Evolutionary conservation across 352 stramenopile species (phyloP).

Genomic region (Lagenidium giganteum): DNA sequence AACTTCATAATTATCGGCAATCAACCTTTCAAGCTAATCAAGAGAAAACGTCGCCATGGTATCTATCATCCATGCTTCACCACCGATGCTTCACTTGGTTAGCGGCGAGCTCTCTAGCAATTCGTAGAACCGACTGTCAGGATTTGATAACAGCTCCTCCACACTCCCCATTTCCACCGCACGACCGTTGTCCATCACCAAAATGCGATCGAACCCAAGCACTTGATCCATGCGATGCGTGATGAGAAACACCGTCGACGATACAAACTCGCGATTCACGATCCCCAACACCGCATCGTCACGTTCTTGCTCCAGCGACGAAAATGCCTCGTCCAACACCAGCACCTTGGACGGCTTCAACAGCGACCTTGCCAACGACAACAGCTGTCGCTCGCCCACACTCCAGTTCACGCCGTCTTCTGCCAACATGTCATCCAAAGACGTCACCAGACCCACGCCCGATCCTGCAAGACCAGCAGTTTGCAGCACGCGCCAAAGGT

Average conservation of each 20-base stretch:
- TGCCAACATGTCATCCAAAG: constrained; percentile 76
- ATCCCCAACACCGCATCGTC: constrained; percentile 88
- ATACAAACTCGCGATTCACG: constrained; percentile 27
- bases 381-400: constrained; percentile 89
- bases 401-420: constrained; percentile 91
- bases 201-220: constrained; percentile 92
- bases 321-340: constrained; percentile 20
- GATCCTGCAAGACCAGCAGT: constrained; percentile 12
- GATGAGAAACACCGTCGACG: constrained; percentile 94
- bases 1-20: too few relatives aligned
- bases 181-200: constrained; percentile 93
- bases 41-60: too few relatives aligned
- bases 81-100: too few relatives aligned
- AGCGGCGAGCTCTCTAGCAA: too few relatives aligned
- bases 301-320: constrained; percentile 84
- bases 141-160: constrained; percentile 69
- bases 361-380: constrained; percentile 91
- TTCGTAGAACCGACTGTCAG: too few relatives aligned
- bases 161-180: constrained; percentile 87
- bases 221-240: constrained; percentile 97
- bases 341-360: constrained; percentile 69
- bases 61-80: too few relatives aligned
- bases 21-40: too few relatives aligned
- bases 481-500: constrained; percentile 26
- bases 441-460: constrained; percentile 23